phyloP scores from a whole-genome alignment of 768 basidiomycete genomes.

The Pisolithus marmoratus region DNA sequence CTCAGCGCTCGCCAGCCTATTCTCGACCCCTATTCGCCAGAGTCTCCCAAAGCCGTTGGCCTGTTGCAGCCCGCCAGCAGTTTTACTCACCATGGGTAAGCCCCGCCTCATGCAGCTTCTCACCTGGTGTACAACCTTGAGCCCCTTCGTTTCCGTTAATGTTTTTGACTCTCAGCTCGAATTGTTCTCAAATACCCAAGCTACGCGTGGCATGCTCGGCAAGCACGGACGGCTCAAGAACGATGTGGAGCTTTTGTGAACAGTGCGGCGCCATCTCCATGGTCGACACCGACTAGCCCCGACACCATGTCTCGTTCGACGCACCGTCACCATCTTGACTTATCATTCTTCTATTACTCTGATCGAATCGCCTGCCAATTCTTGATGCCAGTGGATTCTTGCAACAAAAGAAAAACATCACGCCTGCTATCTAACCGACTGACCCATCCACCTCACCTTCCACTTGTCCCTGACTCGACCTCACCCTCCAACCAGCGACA shows the following conservation, averaged over 20 bases:
- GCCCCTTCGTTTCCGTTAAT: constrained; percentile 4
- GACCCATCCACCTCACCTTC: constrained; percentile 8
- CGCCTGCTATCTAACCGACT: constrained; percentile 20
- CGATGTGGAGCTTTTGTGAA: constrained; percentile 88
- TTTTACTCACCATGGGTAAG: constrained; percentile 72
- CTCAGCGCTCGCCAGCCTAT: constrained; percentile 61
- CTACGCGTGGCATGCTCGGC: constrained; percentile 74
- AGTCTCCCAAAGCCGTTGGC: constrained; percentile 47
- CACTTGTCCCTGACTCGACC: constrained; percentile 9
- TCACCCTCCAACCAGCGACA: constrained; percentile 9
- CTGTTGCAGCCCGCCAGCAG: constrained; percentile 60
- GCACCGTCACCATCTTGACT: constrained; percentile 13
- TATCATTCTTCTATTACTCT: constrained; percentile 28
- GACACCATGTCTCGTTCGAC: neutral
- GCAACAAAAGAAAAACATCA: constrained; percentile 15
- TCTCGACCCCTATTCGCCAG: constrained; percentile 42
- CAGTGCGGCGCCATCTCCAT: constrained; percentile 86
- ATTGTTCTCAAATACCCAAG: constrained; percentile 78
- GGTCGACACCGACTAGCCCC: constrained; percentile 63
- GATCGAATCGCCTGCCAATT: constrained; percentile 12
- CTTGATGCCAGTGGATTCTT: constrained; percentile 10
- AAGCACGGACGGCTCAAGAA: constrained; percentile 57
- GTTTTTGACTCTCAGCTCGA: constrained; percentile 36
- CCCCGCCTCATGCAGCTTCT: constrained; percentile 3
- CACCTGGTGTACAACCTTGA: constrained; percentile 9